Evolutionary conservation across 345 rosid genomes (phyloP).

Genomic region (Syzygium aqueum): DNA sequence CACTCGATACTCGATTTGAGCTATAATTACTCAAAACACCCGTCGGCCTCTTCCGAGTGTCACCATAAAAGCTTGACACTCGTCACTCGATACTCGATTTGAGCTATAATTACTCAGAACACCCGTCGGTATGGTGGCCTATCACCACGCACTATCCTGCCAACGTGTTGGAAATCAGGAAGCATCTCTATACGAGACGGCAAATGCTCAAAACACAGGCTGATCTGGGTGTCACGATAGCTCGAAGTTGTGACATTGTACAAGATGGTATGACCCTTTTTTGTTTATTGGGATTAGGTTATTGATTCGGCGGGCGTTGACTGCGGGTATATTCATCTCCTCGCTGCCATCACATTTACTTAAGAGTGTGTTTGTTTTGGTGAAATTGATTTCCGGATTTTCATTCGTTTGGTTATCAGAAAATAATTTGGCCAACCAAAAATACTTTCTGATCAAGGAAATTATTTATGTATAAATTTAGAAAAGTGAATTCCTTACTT

Average conservation of each 20-base stretch:
- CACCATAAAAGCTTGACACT: not conserved
- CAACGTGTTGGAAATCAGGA: not conserved
- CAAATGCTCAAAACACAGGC: too few species aligned
- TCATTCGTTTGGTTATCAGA: too few species aligned
- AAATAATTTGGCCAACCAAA: too few species aligned
- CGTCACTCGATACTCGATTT: fast-evolving
- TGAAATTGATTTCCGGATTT: too few species aligned
- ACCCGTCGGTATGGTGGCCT: fast-evolving
- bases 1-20: fast-evolving
- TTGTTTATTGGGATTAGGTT: too few species aligned
- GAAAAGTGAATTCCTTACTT: too few species aligned
- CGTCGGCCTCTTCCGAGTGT: not conserved
- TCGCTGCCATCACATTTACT: too few species aligned
- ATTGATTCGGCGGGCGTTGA: not conserved
- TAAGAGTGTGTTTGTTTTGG: too few species aligned
- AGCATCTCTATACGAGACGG: not conserved
- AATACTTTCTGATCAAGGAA: too few species aligned
- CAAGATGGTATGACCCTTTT: not conserved
- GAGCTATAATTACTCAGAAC: fast-evolving
- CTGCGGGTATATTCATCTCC: not conserved
- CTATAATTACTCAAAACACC: fast-evolving
- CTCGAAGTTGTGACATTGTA: not conserved
- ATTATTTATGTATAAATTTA: too few species aligned
- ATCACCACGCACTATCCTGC: not conserved
- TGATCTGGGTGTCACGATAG: not conserved